phyloP scores from a whole-genome alignment of 108 stramenopile species.

The Nitzschia sp. region DNA sequence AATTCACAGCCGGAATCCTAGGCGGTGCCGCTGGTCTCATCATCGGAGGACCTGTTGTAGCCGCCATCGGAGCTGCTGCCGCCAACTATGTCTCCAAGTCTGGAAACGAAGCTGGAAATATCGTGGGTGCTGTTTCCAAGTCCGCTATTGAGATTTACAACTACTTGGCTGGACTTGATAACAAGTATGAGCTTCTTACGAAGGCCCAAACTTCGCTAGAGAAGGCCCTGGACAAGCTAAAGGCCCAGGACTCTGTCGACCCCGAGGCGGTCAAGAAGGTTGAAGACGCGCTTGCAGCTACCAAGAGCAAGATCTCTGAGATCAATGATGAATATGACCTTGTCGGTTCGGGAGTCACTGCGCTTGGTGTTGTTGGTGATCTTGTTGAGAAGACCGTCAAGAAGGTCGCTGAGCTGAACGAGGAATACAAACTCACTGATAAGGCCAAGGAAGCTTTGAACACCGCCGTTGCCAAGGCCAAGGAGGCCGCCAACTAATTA shows the following conservation, averaged over 20 bases:
- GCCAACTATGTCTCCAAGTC: constrained; percentile 86
- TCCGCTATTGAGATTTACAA: constrained; percentile 88
- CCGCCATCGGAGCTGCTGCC: constrained; percentile 58
- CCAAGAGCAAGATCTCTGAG: constrained; percentile 76
- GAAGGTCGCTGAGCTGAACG: constrained; percentile 82
- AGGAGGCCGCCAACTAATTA: constrained; percentile 42
- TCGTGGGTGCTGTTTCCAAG: constrained; percentile 81
- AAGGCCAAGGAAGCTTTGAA: constrained; percentile 72
- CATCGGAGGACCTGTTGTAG: constrained; percentile 72
- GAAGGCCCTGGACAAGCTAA: constrained; percentile 69
- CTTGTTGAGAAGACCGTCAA: constrained; percentile 85
- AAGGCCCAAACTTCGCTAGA: constrained; percentile 70
- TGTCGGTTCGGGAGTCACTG: constrained; percentile 80
- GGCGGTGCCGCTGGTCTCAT: constrained; percentile 75
- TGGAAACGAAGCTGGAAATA: constrained; percentile 68
- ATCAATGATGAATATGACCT: constrained; percentile 92
- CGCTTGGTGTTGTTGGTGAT: constrained; percentile 85
- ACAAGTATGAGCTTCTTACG: constrained; percentile 83
- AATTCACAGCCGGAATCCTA: constrained; percentile 87
- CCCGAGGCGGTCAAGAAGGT: constrained; percentile 78
- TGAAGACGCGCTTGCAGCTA: constrained; percentile 72
- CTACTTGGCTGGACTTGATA: constrained; percentile 81
- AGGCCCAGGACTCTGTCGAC: constrained; percentile 61
- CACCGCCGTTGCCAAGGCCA: constrained; percentile 81
- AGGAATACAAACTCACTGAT: constrained; percentile 81